Percentiles rank a stretch among this genome's conserved stretches.
phyloP scores from a whole-genome alignment of 805 yeast genomes.

The Trichomonascus vanleenenianus region DNA sequence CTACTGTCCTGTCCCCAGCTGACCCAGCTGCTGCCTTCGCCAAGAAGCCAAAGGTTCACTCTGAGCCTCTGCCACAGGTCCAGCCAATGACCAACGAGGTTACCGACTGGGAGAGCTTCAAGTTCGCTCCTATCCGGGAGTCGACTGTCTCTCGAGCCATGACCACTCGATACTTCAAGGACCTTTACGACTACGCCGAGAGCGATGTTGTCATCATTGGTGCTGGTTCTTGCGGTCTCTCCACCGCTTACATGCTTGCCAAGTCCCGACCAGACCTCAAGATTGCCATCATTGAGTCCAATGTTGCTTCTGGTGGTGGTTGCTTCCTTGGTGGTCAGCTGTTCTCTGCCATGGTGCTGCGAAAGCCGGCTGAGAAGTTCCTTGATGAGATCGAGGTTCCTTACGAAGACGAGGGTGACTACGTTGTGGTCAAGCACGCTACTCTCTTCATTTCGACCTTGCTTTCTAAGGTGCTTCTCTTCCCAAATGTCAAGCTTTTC shows the following conservation, averaged over 20 bases:
- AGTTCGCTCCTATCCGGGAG: conserved; percentile 67
- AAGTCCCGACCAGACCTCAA: conserved; percentile 68
- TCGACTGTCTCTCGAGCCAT: conserved; percentile 74
- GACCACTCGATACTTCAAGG: conserved; percentile 67
- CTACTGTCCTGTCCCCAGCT: conserved; percentile 13
- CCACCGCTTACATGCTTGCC: conserved; percentile 69
- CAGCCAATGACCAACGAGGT: conserved; percentile 5
- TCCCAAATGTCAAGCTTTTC: conserved; percentile 70
- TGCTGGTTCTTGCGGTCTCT: conserved; percentile 70
- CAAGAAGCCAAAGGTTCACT: not conserved
- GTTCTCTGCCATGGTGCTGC: conserved; percentile 69
- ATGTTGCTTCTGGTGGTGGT: conserved; percentile 76
- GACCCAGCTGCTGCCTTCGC: conserved; percentile 3
- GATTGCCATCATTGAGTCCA: conserved; percentile 65
- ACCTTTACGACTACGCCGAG: conserved; percentile 66
- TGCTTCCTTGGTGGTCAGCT: conserved; percentile 73
- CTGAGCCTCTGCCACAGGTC: conserved; percentile 2
- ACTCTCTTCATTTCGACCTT: conserved; percentile 69
- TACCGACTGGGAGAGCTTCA: conserved; percentile 53
- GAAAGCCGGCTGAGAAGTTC: conserved; percentile 71
- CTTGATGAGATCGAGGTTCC: conserved; percentile 55
- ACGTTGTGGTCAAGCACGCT: conserved; percentile 74
- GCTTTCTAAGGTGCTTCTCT: conserved; percentile 56
- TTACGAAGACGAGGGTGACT: conserved; percentile 74
- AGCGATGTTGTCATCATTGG: conserved; percentile 70